Base-by-base conservation (phyloP, 176 grass and related monocot genomes). In the Metroxylon sagu region DNA sequence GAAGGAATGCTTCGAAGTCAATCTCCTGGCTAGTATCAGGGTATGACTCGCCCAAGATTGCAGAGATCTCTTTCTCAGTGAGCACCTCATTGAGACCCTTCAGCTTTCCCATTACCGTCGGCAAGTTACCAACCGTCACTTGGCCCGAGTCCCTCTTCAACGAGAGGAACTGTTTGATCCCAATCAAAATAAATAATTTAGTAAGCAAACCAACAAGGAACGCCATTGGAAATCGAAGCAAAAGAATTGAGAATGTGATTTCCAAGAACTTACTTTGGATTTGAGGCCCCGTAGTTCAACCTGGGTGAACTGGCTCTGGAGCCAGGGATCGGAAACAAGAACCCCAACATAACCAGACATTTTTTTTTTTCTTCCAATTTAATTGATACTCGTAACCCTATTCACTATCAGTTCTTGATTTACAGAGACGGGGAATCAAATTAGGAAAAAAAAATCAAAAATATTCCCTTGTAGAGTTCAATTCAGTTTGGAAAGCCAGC, bases 1-100 rank as follows among this genome's bases (percentile, higher is more conserved):
- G 69, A 16, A 97, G 81, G 73, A 97, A 97, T 4, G 78, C 67
- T 64, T 97, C 92, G 35, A 97, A 97, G 57, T 91, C 92, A 61
- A 97, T 85, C 56, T 97, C 92, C 62, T 91, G 74, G 59, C 53
- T 66, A 49, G 61, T 76, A 72, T 91, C 87, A 3, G 78, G 64
- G 65, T 80, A 85, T 16, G 76, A 85, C 74, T 88, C 81, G 25
- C 65, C 78, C 62, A 97, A 50, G 57, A 75, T 62, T 35, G 81
- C 70, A 27, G 78, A 62, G 54, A 97, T 88, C 76, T 91, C 92
- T 71, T 83, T 80, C 58, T 73, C 80, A 4, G 84, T 51, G 56
- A 78, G 70, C 61, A 85, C 76, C 50, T 91, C 87, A 31, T 88
- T 85, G 56, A 97, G 58, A 0, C 87, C 93, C 67, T 85, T 76